Conservation (phyloP, 768 basidiomycete species). For the Boletus rubropictus region DNA sequence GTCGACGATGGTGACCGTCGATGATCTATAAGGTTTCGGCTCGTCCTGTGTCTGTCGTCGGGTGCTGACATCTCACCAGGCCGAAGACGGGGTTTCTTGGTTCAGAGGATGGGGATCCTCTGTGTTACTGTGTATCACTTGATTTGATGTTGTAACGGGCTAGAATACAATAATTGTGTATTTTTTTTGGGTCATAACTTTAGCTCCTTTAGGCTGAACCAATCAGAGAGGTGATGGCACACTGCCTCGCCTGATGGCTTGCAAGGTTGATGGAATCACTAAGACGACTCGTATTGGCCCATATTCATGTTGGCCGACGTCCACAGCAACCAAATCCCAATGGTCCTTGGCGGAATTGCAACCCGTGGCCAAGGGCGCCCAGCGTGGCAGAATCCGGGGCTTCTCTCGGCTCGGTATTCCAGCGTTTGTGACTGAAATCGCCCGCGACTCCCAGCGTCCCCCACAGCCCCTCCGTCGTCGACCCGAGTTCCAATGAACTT, state of each 20-base stretch:
- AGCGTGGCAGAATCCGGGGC: conserved; percentile 31
- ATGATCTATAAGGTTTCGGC: conserved; percentile 25
- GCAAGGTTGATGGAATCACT: conserved; percentile 11
- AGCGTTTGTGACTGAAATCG: conserved; percentile 11
- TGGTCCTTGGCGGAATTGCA: conserved; percentile 1
- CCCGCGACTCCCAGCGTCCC: conserved; percentile 10
- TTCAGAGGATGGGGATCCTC: not conserved
- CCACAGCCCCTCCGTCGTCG: not conserved
- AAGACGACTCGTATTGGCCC: not conserved
- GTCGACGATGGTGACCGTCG: conserved; percentile 46
- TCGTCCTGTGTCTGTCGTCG: not conserved
- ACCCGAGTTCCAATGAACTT: conserved; percentile 23
- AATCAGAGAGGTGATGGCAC: conserved; percentile 23
- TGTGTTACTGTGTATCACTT: not conserved
- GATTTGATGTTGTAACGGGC: not conserved
- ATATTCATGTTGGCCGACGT: conserved; percentile 2
- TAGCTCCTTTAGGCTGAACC: conserved; percentile 7
- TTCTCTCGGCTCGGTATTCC: conserved; percentile 28
- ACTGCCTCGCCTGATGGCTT: conserved; percentile 25
- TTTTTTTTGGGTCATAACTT: not conserved
- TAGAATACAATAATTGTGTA: conserved; percentile 9
- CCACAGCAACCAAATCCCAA: not conserved
- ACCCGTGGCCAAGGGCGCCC: conserved; percentile 18
- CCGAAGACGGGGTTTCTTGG: conserved; percentile 8
- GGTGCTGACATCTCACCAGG: conserved; percentile 4